Conservation (phyloP, 371 early-diverging fungal species). For the Mucor sp. region DNA sequence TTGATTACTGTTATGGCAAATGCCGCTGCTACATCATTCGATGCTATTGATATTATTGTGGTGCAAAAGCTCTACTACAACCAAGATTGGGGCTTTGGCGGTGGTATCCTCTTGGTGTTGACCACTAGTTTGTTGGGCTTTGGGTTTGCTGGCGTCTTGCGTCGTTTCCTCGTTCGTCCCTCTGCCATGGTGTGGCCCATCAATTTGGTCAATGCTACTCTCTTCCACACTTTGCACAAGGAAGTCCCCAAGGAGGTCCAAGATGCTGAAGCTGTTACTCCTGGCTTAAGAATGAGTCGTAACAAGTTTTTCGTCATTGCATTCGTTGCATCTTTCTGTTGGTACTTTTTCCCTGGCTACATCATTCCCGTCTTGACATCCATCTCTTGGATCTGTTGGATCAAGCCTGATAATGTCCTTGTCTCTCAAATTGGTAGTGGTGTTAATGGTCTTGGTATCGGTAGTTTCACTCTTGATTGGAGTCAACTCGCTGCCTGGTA, state of each 20-base stretch:
- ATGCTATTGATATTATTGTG: conserved; percentile 77
- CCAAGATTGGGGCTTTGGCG: conserved; percentile 64
- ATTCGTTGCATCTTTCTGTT: conserved; percentile 41
- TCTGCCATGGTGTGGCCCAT: conserved; percentile 86
- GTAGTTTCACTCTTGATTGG: conserved; percentile 68
- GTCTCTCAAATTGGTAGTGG: conserved; percentile 59
- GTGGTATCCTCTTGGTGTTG: conserved; percentile 64
- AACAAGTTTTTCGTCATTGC: conserved; percentile 68
- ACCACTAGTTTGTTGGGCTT: conserved; percentile 77
- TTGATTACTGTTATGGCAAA: conserved; percentile 65
- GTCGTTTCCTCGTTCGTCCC: conserved; percentile 80
- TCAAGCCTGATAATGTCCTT: conserved; percentile 63
- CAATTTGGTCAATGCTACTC: conserved; percentile 71
- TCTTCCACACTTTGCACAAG: conserved; percentile 75
- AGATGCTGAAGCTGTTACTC: conserved; percentile 34
- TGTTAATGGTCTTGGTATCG: conserved; percentile 58
- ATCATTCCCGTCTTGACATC: conserved; percentile 58
- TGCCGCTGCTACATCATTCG: conserved; percentile 60
- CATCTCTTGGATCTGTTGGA: conserved; percentile 60
- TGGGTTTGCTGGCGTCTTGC: conserved; percentile 81
- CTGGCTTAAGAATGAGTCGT: conserved; percentile 42
- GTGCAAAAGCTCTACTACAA: conserved; percentile 69
- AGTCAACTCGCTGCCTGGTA: conserved; percentile 46
- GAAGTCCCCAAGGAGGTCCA: conserved; percentile 37
- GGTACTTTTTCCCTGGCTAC: conserved; percentile 60